phyloP scores from a whole-genome alignment of 331 rosid species.

The Quercus lobata region DNA sequence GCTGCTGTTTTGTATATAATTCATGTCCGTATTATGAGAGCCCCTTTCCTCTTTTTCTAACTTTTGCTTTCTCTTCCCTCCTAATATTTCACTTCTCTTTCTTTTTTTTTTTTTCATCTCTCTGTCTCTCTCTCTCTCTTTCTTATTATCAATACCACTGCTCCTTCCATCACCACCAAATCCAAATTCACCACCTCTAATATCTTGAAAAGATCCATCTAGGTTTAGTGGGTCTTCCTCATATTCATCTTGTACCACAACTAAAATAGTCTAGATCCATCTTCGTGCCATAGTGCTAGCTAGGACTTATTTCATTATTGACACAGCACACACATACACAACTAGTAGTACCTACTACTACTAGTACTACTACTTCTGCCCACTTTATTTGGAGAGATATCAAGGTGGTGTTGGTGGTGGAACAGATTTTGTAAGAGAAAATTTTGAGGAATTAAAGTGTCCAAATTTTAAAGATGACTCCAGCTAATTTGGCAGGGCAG shows the following conservation, averaged over 20 bases:
- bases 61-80: constrained; percentile 41
- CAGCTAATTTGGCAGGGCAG: constrained; percentile 76
- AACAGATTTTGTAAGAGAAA: neutral
- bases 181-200: constrained; percentile 4
- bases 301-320: constrained; percentile 12
- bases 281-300: neutral
- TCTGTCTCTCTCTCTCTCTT: constrained; percentile 58
- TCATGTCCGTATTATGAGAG: constrained; percentile 64
- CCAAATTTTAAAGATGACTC: constrained; percentile 44
- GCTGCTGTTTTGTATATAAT: constrained; percentile 57
- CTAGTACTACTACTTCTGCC: constrained; percentile 18
- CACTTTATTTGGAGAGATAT: constrained; percentile 1
- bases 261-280: constrained; percentile 28
- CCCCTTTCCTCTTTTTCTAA: constrained; percentile 38
- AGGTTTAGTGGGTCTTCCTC: constrained; percentile 31
- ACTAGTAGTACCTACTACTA: neutral
- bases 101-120: neutral
- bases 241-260: constrained; percentile 3
- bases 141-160: constrained; percentile 15
- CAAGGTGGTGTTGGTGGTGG: neutral
- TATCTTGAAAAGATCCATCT: constrained; percentile 30
- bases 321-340: constrained; percentile 5
- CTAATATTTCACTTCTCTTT: neutral
- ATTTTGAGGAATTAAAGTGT: neutral
- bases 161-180: constrained; percentile 3